Evolutionary conservation across 805 yeast species (phyloP), one percentile per base, ranked within the genome.

Genomic region (Ogataea sp.): DNA sequence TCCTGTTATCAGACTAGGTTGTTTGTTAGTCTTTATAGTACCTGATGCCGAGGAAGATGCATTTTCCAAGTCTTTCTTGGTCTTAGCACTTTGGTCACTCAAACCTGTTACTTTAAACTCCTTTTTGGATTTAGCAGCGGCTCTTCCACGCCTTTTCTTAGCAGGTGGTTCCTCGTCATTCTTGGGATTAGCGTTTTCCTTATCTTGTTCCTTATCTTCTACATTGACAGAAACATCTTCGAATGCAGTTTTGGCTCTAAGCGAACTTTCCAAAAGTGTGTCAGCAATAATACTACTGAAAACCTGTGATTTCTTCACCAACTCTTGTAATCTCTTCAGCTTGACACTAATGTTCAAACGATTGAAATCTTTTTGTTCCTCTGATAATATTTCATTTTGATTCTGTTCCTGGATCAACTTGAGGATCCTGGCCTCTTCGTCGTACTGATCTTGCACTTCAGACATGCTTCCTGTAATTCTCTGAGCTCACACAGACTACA

Each of bases 241-340:
- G 45, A 33, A 26, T 4, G 42, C 34, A 16, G 35, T 31, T 6
- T 34, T 29, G 0, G 49, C 47, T 17, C 36, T 35, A 40, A 70
- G 49, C n/a, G 71, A 53, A 34, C 70, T 65, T 44, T 75, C 75
- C 32, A 81, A 52, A 33, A 90, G 69, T 10, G 89, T 80, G 38
- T 87, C 89, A 3, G 95, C 78, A 32, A 90, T 84, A 47, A 90
- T 86, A 44, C 80, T 75, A 1, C 97, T 83, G 59, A 86, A 90
- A 2, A 89, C 75, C 54, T 87, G 89, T 15, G 96, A 85, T 53
- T 85, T 81, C 50, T 83, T 82, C n/a, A 90, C 87, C 45, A 90
- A 67, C 28, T 76, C 78, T 42, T 84, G 74, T 39, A 90, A 64
- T 39, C 86, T 71, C 39, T 73, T 71, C 33, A 87, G 62, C 51